Conservation (phyloP, 228 moss, liverwort and hornwort genomes). For the Sphagnum magellanicum region DNA sequence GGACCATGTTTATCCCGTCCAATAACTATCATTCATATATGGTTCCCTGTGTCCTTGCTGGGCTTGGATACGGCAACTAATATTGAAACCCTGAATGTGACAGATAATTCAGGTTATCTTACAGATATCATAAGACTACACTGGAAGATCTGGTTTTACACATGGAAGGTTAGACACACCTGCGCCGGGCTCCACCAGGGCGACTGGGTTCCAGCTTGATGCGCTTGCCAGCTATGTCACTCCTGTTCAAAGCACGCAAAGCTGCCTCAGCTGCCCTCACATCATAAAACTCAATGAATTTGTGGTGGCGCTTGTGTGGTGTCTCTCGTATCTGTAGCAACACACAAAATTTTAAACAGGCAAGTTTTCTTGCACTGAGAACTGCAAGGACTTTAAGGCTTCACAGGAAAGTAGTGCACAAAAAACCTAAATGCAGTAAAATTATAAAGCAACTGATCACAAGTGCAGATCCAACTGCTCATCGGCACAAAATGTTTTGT, state of each 20-base stretch:
- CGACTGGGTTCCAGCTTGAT: conserved; percentile 99
- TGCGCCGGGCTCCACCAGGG: conserved; percentile 98
- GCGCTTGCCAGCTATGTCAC: conserved; percentile 98
- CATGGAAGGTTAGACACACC: conserved; percentile 28
- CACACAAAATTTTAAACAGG: background rate
- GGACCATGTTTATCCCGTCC: background rate
- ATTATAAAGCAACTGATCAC: too few species aligned
- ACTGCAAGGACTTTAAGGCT: too few species aligned
- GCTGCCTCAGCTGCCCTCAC: conserved; percentile 97
- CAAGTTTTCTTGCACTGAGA: background rate
- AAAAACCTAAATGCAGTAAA: background rate
- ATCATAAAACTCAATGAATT: conserved; percentile 98
- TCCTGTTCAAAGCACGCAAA: conserved; percentile 80
- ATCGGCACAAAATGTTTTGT: too few species aligned
- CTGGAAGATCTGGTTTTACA: too few species aligned
- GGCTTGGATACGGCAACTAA: background rate
- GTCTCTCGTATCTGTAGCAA: conserved; percentile 81
- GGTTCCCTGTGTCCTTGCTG: background rate
- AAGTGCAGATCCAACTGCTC: too few species aligned
- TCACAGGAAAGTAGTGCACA: background rate
- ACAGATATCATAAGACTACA: too few species aligned
- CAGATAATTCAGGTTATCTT: too few species aligned
- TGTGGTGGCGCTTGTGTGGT: conserved; percentile 97
- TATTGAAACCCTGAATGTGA: too few species aligned
- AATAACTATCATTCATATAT: background rate